Evolutionary conservation across 1,139 yeast genomes (phyloP).

Genomic region (Spathaspora jeffriesii): DNA sequence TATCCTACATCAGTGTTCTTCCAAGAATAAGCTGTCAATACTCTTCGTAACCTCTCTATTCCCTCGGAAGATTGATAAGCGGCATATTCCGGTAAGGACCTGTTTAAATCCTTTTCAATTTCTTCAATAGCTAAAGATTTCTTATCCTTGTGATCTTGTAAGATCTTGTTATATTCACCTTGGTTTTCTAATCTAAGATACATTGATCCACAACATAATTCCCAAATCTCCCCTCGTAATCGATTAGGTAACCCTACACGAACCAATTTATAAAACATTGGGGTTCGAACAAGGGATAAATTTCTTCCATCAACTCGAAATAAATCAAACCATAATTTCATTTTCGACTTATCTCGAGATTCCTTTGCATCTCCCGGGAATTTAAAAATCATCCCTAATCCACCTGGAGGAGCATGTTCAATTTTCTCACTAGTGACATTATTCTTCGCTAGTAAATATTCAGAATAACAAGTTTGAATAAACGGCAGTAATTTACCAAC

Average conservation of each 20-base stretch:
- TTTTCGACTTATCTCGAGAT: constrained; percentile 77
- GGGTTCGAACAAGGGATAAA: constrained; percentile 71
- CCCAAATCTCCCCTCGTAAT: constrained; percentile 96
- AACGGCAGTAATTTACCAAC: constrained; percentile 67
- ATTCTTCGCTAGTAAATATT: constrained; percentile 71
- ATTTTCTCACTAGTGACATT: constrained; percentile 44
- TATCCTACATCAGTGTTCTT: constrained; percentile 97
- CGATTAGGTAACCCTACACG: constrained; percentile 93
- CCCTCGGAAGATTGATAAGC: constrained; percentile 92
- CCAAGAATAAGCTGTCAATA: constrained; percentile 94
- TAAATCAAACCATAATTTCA: constrained; percentile 93
- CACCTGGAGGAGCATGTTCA: constrained; percentile 71
- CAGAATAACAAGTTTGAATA: constrained; percentile 78
- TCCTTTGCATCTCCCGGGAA: constrained; percentile 90
- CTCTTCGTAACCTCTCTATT: constrained; percentile 79
- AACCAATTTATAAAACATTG: constrained; percentile 76
- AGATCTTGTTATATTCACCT: constrained; percentile 57
- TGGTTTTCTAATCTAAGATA: constrained; percentile 66
- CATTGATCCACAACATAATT: constrained; percentile 84
- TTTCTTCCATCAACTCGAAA: constrained; percentile 85
- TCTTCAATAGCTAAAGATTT: constrained; percentile 89
- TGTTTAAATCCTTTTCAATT: constrained; percentile 91
- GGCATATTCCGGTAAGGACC: constrained; percentile 94
- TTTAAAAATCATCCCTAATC: constrained; percentile 78
- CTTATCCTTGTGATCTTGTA: constrained; percentile 61